Conservation (phyloP, 768 basidiomycete genomes). For the Leccinum incarnatum region DNA sequence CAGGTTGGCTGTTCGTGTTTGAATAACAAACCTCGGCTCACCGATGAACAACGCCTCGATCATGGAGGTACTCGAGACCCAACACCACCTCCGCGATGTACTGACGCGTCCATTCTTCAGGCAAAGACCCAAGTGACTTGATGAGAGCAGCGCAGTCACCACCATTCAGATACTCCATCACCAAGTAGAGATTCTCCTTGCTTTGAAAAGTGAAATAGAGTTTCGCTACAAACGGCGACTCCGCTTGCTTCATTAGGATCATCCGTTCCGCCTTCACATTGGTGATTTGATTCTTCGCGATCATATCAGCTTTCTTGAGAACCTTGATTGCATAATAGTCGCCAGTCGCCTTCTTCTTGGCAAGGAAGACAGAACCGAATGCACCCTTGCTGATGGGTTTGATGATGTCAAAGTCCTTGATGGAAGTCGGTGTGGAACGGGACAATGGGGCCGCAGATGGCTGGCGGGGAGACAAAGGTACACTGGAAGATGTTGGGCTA, state of each 20-base stretch:
- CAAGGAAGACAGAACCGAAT: slow-evolving; percentile 96
- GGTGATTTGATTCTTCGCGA: slow-evolving; percentile 99
- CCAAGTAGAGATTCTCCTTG: slow-evolving; percentile 97
- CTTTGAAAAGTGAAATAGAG: slow-evolving; percentile 99
- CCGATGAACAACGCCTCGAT: slow-evolving; percentile 95
- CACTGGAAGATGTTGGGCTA: slow-evolving; percentile 47
- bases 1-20: not conserved
- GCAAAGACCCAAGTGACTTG: slow-evolving; percentile 89
- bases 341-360: slow-evolving; percentile 97
- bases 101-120: slow-evolving; percentile 96
- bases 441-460: slow-evolving; percentile 74
- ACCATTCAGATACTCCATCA: slow-evolving; percentile 99
- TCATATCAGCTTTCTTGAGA: slow-evolving; percentile 99
- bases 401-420: slow-evolving; percentile 99
- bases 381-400: slow-evolving; percentile 99
- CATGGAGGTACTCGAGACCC: slow-evolving; percentile 95
- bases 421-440: slow-evolving; percentile 82
- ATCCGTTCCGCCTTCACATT: slow-evolving; percentile 99
- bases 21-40: slow-evolving; percentile 35
- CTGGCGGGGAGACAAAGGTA: slow-evolving; percentile 85
- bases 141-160: slow-evolving; percentile 97
- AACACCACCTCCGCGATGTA: slow-evolving; percentile 96
- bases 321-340: slow-evolving; percentile 99
- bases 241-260: slow-evolving; percentile 99
- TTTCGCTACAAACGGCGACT: slow-evolving; percentile 97